These are phyloP conservation scores for Cerioporus squamosus DNA, from an alignment of 1,284 basidiomycete species.

Conservation along the genomic window DNA sequence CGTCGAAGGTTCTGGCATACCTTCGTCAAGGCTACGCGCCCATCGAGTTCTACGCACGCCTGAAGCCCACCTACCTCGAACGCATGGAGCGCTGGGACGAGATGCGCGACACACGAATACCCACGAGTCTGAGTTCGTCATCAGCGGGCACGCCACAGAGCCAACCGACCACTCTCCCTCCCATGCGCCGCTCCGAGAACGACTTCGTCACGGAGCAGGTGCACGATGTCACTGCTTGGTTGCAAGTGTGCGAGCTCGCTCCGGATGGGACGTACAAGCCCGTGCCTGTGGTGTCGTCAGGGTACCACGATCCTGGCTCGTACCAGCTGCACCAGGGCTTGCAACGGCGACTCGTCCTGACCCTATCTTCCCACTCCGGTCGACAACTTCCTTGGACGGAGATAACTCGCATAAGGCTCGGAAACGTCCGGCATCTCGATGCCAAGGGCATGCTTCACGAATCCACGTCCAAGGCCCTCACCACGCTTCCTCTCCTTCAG, in stretches of 20 bases:
- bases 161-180: constrained; percentile 48
- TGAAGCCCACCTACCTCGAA: constrained; percentile 82
- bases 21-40: constrained; percentile 78
- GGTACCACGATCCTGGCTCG: constrained; percentile 82
- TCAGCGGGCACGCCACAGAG: constrained; percentile 29
- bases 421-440: constrained; percentile 86
- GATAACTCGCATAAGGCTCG: constrained; percentile 78
- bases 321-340: constrained; percentile 93
- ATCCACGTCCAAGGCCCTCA: constrained; percentile 66
- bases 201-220: constrained; percentile 89
- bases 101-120: constrained; percentile 70
- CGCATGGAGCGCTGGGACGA: constrained; percentile 92
- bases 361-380: constrained; percentile 87
- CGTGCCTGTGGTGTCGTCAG: constrained; percentile 81
- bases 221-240: constrained; percentile 89
- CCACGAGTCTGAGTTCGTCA: constrained; percentile 20
- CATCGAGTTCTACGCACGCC: constrained; percentile 87
- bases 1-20: constrained; percentile 75
- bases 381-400: constrained; percentile 86
- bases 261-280: constrained; percentile 85
- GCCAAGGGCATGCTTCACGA: constrained; percentile 82
- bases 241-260: constrained; percentile 88
- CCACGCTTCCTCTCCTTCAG: constrained; percentile 75
- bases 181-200: constrained; percentile 88
- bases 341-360: constrained; percentile 82